Evolutionary conservation across 2,329 filamentous ascomycete species (phyloP).

Genomic region (Rhytidhysteron rufulum): DNA sequence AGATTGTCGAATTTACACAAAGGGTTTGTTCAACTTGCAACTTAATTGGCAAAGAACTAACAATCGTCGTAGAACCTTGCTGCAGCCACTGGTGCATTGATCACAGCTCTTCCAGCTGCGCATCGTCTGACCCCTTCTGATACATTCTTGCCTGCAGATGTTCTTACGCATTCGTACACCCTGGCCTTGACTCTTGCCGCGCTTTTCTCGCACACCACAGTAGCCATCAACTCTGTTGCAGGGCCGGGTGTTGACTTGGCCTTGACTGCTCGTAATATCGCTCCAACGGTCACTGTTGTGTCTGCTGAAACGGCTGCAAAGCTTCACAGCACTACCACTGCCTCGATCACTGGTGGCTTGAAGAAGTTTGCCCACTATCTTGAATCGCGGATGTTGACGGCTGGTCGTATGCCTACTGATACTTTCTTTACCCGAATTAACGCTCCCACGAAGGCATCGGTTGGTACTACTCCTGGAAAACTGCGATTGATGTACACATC

Average conservation of each 20-base stretch:
- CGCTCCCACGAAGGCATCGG: slow-evolving; percentile 53
- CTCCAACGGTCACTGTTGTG: slow-evolving; percentile 78
- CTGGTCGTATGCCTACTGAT: slow-evolving; percentile 69
- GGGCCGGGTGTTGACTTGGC: slow-evolving; percentile 67
- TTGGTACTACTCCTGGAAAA: slow-evolving; percentile 65
- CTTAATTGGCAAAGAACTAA: neutral
- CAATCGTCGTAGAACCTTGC: slow-evolving; percentile 62
- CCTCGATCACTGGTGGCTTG: slow-evolving; percentile 58
- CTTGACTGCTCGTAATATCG: slow-evolving; percentile 68
- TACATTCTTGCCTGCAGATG: slow-evolving; percentile 79
- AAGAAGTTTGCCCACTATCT: slow-evolving; percentile 67
- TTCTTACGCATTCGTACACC: slow-evolving; percentile 74
- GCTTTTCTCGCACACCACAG: slow-evolving; percentile 76
- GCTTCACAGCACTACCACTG: slow-evolving; percentile 60
- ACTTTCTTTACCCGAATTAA: slow-evolving; percentile 61
- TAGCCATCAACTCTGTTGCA: slow-evolving; percentile 86
- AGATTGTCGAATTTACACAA: slow-evolving; percentile 79
- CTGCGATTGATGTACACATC: slow-evolving; percentile 78
- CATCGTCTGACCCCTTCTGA: slow-evolving; percentile 73
- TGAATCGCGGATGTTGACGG: slow-evolving; percentile 65
- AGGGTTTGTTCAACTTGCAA: slow-evolving; percentile 39
- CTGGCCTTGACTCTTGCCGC: slow-evolving; percentile 77
- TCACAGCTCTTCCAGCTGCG: slow-evolving; percentile 68
- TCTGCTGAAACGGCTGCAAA: slow-evolving; percentile 69
- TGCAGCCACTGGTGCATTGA: slow-evolving; percentile 76